Base-by-base conservation (phyloP, 2,329 filamentous ascomycete species). In the Periconia sp. region DNA sequence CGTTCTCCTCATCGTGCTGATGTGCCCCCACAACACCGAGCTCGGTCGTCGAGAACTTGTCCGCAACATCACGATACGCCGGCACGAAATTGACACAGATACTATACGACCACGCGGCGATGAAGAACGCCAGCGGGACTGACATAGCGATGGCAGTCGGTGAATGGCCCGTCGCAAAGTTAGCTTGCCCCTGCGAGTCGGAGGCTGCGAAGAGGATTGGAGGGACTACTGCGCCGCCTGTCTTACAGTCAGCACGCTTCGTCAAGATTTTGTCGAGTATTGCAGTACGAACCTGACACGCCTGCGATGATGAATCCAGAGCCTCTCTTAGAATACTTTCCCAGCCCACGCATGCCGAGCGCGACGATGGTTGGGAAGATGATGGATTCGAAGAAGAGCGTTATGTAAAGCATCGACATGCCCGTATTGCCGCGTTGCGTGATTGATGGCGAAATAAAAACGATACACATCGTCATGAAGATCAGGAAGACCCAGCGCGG, bases 301-400 rank as follows among this genome's bases (percentile, higher is more conserved):
- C 85, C 87, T 4, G 77, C 85, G 2, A 90, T 79, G 52, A 95
- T 84, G 65, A 82, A 87, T 1, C 87, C 87, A 2, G 83, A 85
- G 1, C 88, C 88, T 47, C 87, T 80, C 75, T 92, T 91, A 24
- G 85, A 88, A 71, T 92, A 85, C 13, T 84, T 80, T 5, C 89
- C 88, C 1, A 91, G 77, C 2, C 87, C 87, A 16, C 89, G 82
- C 46, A 95, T 84, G 3, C 87, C 88, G 10, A 94, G 79, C 3
- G 88, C 84, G 54, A 91, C 90, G 46, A 94, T 85, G 2, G 92
- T 84, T 0, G 91, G 90, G 77, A 89, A 95, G 56, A 89, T 82
- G 37, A 90, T 89, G 0, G 86, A 88, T 66, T 92, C 89, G 60
- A 88, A 89, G 68, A 95, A 89, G 53, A 89, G 85, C 51, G 88